Evolutionary conservation across 495 filamentous ascomycete genomes (phyloP).

Genomic region (Schizothecium vesticola): DNA sequence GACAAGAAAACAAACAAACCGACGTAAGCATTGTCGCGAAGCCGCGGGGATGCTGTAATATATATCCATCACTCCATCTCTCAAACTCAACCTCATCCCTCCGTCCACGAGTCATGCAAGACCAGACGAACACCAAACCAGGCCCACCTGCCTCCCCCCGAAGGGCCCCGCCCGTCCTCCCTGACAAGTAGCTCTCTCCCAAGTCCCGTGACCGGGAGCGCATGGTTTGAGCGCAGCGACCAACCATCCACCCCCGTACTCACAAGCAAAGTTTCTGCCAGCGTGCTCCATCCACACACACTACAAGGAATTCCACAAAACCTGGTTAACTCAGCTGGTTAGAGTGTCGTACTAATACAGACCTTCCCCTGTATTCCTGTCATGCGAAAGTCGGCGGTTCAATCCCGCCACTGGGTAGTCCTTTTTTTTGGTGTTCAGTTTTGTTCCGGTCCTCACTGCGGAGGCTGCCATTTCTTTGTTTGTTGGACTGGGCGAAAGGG

Average conservation of each 20-base stretch:
- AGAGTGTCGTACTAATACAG: neutral
- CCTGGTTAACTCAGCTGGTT: neutral
- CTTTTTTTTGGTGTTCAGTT: neutral
- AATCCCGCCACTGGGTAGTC: neutral
- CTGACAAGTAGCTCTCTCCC: too few species aligned
- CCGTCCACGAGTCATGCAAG: neutral
- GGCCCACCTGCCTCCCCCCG: too few species aligned
- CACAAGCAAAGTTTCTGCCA: neutral
- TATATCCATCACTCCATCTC: too few species aligned
- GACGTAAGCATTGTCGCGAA: too few species aligned
- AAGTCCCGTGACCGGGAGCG: too few species aligned
- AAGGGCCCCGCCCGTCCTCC: neutral
- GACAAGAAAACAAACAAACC: neutral
- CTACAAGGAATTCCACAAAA: neutral
- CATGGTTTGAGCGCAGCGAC: too few species aligned
- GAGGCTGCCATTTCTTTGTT: too few species aligned
- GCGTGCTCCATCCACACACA: neutral
- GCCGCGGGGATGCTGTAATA: too few species aligned
- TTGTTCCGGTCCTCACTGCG: too few species aligned
- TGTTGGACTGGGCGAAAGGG: too few species aligned
- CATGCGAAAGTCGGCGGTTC: neutral
- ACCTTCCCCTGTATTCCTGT: neutral
- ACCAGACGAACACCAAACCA: neutral
- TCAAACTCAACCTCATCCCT: neutral
- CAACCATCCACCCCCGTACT: neutral